phyloP scores from a whole-genome alignment of 2,329 filamentous ascomycete genomes.

The Nothomitra cinnamomea region DNA sequence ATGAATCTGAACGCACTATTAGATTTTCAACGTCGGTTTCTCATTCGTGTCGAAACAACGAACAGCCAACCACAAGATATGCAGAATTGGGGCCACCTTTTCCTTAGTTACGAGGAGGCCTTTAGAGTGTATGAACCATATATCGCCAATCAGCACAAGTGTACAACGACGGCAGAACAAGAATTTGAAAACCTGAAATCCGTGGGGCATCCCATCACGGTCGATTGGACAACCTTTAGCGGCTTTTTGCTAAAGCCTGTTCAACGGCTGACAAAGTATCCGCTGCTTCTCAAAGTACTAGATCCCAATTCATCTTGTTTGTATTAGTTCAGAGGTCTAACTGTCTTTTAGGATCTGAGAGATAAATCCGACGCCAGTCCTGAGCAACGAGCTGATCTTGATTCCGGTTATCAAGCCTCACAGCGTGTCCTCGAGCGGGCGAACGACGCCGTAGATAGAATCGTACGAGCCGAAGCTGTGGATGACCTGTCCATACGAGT shows the following conservation, averaged over 20 bases:
- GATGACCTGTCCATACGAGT: conserved; percentile 68
- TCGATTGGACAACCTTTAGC: conserved; percentile 72
- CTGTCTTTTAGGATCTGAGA: conserved; percentile 47
- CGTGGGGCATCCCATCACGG: conserved; percentile 59
- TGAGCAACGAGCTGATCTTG: conserved; percentile 52
- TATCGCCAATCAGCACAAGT: conserved; percentile 89
- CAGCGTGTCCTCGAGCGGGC: conserved; percentile 68
- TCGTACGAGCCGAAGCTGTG: conserved; percentile 68
- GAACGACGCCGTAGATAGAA: conserved; percentile 79
- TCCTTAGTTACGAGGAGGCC: conserved; percentile 65
- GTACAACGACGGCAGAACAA: conserved; percentile 64
- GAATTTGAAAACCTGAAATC: conserved; percentile 75
- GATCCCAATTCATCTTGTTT: not conserved
- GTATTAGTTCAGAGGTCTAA: conserved; percentile 8
- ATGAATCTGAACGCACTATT: conserved; percentile 88
- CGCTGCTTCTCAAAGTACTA: conserved; percentile 64
- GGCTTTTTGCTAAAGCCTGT: conserved; percentile 94
- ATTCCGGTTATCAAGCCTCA: conserved; percentile 61
- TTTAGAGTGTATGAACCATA: conserved; percentile 94
- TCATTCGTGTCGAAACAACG: conserved; percentile 90
- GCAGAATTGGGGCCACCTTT: conserved; percentile 93
- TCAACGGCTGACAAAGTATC: conserved; percentile 89
- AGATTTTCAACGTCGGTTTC: conserved; percentile 85
- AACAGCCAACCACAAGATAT: conserved; percentile 60
- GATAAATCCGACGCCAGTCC: conserved; percentile 67